Percentiles rank a stretch among this genome's conserved stretches.
Evolutionary conservation across 345 rosid species (phyloP).

Genomic region (Euphorbia peplus): DNA sequence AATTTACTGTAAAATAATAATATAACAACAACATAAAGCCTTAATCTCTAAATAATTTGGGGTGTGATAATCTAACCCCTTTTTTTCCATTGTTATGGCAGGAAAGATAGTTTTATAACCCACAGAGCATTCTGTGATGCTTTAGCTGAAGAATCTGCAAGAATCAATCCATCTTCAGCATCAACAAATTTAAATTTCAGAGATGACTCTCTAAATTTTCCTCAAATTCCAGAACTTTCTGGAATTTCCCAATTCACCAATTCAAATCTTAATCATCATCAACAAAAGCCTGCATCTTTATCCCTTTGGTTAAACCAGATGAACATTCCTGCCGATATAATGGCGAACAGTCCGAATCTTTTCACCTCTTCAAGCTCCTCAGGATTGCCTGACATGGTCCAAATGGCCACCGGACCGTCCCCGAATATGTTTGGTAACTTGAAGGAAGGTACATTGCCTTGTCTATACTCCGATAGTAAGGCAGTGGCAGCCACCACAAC

Average conservation of each 20-base stretch:
- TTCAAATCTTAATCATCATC: constrained; percentile 43
- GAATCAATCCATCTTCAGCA: constrained; percentile 43
- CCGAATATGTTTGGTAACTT: constrained; percentile 46
- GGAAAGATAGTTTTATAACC: constrained; percentile 95
- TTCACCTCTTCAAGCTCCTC: constrained; percentile 17
- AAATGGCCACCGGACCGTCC: constrained; percentile 35
- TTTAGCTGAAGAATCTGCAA: constrained; percentile 73
- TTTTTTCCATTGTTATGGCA: too few relatives aligned
- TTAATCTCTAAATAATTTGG: too few relatives aligned
- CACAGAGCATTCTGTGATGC: constrained; percentile 98
- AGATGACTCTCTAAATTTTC: constrained; percentile 40
- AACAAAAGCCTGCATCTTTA: constrained; percentile 29
- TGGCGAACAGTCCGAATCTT: constrained; percentile 17
- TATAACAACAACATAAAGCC: too few relatives aligned
- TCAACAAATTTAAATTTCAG: constrained; percentile 59
- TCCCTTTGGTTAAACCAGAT: constrained; percentile 26
- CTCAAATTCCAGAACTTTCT: constrained; percentile 37
- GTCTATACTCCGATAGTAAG: constrained; percentile 39
- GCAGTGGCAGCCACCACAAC: constrained; percentile 37
- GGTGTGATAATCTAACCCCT: too few relatives aligned
- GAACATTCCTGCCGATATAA: constrained; percentile 12
- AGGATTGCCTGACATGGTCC: constrained; percentile 60
- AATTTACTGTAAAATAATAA: too few relatives aligned
- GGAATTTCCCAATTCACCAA: constrained; percentile 42
- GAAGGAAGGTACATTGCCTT: constrained; percentile 37